Conservation (phyloP, 225 moss, liverwort and hornwort species). For the Neckera pumila region DNA sequence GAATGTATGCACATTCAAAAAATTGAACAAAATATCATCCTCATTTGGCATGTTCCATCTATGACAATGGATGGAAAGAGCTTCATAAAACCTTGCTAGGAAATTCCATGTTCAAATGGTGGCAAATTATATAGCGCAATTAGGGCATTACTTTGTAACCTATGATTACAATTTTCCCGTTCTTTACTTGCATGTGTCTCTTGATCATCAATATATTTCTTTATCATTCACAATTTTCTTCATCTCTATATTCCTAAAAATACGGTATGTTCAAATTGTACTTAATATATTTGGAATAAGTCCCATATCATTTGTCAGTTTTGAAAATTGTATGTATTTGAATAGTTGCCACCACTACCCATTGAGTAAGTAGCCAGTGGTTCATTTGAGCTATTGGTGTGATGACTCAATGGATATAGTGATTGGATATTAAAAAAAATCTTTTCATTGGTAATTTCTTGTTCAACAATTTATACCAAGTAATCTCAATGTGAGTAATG, state of each 20-base stretch:
- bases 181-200: not conserved
- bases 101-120: not conserved
- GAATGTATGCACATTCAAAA: not conserved
- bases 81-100: accelerated
- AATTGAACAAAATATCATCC: not conserved
- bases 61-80: not conserved
- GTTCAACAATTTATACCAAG: accelerated
- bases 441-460: not conserved
- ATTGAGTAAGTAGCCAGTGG: accelerated
- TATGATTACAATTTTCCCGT: not conserved
- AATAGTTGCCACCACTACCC: not conserved
- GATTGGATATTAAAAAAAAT: not conserved
- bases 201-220: not conserved
- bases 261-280: not conserved
- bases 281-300: not conserved
- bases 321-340: not conserved
- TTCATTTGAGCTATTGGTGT: accelerated
- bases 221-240: not conserved
- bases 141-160: accelerated
- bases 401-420: accelerated
- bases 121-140: accelerated
- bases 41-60: accelerated
- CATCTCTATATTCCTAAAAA: accelerated
- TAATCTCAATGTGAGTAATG: accelerated
- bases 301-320: not conserved